Percentiles rank a stretch among this genome's conserved stretches.
phyloP scores from a whole-genome alignment of 257 asterid genomes.

The Nicotiana otophora region DNA sequence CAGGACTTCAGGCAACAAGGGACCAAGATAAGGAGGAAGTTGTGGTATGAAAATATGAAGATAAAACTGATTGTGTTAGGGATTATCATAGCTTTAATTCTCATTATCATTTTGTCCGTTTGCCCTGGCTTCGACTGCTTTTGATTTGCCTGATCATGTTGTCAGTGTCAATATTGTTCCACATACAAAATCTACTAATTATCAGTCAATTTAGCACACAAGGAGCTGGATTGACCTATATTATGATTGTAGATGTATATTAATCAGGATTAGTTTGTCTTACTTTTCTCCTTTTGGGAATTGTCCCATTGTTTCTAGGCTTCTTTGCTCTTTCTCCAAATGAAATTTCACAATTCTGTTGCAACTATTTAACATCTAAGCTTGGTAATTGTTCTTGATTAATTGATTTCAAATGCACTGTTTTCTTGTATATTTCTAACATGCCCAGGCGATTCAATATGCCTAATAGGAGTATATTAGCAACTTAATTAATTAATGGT shows the following conservation, averaged over 20 bases:
- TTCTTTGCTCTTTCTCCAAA: background rate
- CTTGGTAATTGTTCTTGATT: background rate
- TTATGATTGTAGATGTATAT: constrained; percentile 8
- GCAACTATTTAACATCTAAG: background rate
- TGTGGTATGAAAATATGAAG: constrained; percentile 54
- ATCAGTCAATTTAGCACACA: background rate
- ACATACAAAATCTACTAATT: background rate
- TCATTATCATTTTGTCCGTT: constrained; percentile 32
- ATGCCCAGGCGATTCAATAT: too few relatives aligned
- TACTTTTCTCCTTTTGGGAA: background rate
- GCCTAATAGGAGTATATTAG: too few relatives aligned
- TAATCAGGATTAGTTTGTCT: constrained; percentile 8
- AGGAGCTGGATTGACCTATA: background rate
- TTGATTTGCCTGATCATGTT: background rate
- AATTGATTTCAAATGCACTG: too few relatives aligned
- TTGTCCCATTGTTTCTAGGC: background rate
- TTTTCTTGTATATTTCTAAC: too few relatives aligned
- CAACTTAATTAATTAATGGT: too few relatives aligned
- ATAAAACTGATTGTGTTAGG: constrained; percentile 38
- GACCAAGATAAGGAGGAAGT: constrained; percentile 37
- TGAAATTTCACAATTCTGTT: background rate
- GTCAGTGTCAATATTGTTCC: too few relatives aligned
- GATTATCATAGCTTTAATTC: constrained; percentile 25
- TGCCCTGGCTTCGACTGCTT: constrained; percentile 43
- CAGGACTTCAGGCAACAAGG: constrained; percentile 50